phyloP scores from a whole-genome alignment of 2,329 filamentous ascomycete species.

The Verticillium nubilum region DNA sequence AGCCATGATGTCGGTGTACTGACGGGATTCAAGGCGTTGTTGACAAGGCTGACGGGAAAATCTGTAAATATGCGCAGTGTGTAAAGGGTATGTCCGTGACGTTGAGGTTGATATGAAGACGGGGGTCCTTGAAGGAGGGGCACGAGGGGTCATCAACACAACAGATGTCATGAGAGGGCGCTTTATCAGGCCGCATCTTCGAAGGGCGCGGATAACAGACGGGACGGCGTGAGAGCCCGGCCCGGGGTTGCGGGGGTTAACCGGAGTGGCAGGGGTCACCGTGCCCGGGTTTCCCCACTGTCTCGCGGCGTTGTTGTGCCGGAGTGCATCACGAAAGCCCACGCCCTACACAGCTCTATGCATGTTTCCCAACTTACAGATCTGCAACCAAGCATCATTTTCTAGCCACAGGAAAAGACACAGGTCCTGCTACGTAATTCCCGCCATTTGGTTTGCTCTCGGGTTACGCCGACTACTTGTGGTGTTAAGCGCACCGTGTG shows the following conservation, averaged over 20 bases:
- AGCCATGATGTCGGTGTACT: conserved; percentile 16
- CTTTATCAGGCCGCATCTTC: not conserved
- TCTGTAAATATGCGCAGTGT: too few relatives aligned
- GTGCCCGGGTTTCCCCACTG: not conserved
- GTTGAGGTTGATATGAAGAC: too few relatives aligned
- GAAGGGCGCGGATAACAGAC: not conserved
- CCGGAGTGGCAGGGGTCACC: not conserved
- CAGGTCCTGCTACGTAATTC: not conserved
- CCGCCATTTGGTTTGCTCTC: not conserved
- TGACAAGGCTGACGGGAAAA: not conserved
- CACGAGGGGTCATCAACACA: not conserved
- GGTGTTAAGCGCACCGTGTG: not conserved
- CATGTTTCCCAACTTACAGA: too few relatives aligned
- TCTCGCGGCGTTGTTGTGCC: not conserved
- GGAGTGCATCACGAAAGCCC: too few relatives aligned
- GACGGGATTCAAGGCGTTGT: not conserved
- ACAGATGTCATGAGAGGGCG: not conserved
- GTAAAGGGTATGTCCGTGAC: too few relatives aligned
- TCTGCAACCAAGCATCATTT: too few relatives aligned
- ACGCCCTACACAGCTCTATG: too few relatives aligned
- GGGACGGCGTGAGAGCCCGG: not conserved
- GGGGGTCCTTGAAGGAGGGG: not conserved
- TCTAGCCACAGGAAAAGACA: not conserved
- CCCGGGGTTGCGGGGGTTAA: not conserved
- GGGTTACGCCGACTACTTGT: not conserved